phyloP scores from a whole-genome alignment of 116 monocot species.

The Dioscorea cayenensis region DNA sequence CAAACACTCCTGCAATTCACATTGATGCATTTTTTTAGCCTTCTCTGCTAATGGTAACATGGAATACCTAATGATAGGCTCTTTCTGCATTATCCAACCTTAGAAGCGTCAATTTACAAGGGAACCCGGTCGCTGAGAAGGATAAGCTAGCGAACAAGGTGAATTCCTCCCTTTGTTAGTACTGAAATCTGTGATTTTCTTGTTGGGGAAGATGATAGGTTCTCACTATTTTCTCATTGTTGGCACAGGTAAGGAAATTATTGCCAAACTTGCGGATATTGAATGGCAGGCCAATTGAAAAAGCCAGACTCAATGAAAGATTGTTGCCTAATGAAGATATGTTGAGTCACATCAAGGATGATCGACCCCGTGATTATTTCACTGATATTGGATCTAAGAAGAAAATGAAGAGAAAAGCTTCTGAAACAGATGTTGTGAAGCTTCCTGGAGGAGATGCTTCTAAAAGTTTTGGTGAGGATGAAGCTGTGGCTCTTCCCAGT shows the following conservation, averaged over 20 bases:
- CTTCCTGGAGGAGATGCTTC: background rate
- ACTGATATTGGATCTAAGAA: constrained; percentile 17
- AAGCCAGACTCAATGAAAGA: constrained; percentile 12
- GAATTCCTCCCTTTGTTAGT: background rate
- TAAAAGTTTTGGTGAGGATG: constrained; percentile 8
- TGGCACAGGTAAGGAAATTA: constrained; percentile 49
- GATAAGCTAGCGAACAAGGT: constrained; percentile 49
- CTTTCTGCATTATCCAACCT: constrained; percentile 57
- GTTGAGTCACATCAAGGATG: background rate
- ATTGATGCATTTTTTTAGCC: background rate
- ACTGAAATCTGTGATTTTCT: background rate
- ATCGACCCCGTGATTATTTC: constrained; percentile 1
- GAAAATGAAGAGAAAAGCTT: constrained; percentile 25
- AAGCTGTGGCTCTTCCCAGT: background rate
- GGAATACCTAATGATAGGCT: constrained; percentile 28
- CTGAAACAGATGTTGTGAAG: constrained; percentile 10
- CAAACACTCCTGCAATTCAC: background rate
- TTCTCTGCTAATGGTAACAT: background rate
- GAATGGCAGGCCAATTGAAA: constrained; percentile 71
- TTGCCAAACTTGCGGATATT: constrained; percentile 68
- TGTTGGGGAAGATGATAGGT: background rate
- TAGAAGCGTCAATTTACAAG: constrained; percentile 79
- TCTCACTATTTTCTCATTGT: background rate
- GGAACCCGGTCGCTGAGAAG: constrained; percentile 68
- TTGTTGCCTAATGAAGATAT: constrained; percentile 2